phyloP scores from a whole-genome alignment of 163 green algal species.

The Chlorella variabilis region DNA sequence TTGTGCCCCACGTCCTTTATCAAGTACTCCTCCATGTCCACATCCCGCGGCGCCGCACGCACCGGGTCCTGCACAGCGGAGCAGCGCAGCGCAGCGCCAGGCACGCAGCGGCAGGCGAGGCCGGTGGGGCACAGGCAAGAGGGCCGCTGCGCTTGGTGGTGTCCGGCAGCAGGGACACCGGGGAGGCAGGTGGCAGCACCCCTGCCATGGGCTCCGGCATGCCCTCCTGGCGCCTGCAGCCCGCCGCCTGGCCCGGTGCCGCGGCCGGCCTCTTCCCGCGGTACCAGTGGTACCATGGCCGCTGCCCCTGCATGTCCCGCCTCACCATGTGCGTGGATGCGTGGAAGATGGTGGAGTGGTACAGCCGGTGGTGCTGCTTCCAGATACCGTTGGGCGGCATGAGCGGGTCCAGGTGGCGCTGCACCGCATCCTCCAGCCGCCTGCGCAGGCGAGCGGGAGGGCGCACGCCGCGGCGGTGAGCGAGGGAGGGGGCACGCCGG shows the following conservation, averaged over 20 bases:
- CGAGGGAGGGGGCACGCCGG: background rate
- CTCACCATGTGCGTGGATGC: constrained; percentile 64
- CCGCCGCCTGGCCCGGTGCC: too few relatives aligned
- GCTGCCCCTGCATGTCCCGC: too few relatives aligned
- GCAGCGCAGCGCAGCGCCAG: too few relatives aligned
- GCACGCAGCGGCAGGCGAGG: too few relatives aligned
- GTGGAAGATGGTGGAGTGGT: constrained; percentile 75
- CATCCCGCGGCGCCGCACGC: constrained; percentile 37
- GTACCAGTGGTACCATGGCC: too few relatives aligned
- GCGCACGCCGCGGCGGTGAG: background rate
- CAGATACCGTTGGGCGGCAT: constrained; percentile 56
- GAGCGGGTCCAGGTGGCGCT: constrained; percentile 47
- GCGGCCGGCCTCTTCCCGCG: too few relatives aligned
- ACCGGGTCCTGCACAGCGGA: constrained; percentile 60
- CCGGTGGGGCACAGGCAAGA: too few relatives aligned
- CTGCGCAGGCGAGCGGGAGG: background rate
- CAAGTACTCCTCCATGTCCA: constrained; percentile 52
- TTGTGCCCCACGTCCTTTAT: constrained; percentile 38
- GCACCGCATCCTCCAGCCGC: constrained; percentile 41
- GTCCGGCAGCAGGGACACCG: too few relatives aligned
- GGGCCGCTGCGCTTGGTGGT: too few relatives aligned
- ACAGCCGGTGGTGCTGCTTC: constrained; percentile 62
- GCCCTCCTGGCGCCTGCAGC: too few relatives aligned
- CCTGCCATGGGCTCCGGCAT: too few relatives aligned
- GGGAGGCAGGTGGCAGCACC: too few relatives aligned